Conservation (phyloP, 2,329 filamentous ascomycete genomes). For the Aspergillus latus region DNA sequence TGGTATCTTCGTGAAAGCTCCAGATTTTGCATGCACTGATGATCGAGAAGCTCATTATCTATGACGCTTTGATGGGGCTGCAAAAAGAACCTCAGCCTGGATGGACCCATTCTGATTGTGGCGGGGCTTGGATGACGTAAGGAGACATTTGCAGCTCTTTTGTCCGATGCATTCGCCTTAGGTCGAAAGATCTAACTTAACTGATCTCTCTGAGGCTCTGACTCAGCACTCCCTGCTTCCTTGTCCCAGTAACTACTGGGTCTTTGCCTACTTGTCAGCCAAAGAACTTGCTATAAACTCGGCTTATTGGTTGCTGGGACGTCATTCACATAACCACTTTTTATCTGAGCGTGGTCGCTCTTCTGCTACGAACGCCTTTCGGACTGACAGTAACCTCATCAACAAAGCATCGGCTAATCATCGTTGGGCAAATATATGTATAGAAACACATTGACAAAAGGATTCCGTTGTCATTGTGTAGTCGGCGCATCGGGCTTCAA, state of each 20-base stretch:
- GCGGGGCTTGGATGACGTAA: slow-evolving; percentile 6
- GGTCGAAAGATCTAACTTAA: not conserved
- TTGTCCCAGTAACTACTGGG: not conserved
- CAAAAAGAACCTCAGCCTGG: not conserved
- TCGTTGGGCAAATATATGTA: no score
- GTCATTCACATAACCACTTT: no score
- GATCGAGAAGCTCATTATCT: not conserved
- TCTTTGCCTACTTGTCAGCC: not conserved
- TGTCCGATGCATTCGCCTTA: not conserved
- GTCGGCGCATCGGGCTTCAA: no score
- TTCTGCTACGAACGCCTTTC: no score
- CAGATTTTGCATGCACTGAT: not conserved
- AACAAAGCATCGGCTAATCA: no score
- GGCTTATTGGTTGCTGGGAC: not conserved
- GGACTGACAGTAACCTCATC: no score
- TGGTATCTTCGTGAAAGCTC: slow-evolving; percentile 2
- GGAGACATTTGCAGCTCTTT: not conserved
- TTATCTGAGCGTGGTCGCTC: no score
- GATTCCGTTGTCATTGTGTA: no score
- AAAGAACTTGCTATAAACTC: no score
- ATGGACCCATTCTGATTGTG: not conserved
- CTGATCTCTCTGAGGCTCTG: not conserved
- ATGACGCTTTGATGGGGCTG: slow-evolving; percentile 1
- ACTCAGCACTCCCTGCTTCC: not conserved
- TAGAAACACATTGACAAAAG: no score